These are phyloP conservation scores for Alnus glutinosa DNA, from an alignment of 306 rosid genomes.

Conservation along the genomic window DNA sequence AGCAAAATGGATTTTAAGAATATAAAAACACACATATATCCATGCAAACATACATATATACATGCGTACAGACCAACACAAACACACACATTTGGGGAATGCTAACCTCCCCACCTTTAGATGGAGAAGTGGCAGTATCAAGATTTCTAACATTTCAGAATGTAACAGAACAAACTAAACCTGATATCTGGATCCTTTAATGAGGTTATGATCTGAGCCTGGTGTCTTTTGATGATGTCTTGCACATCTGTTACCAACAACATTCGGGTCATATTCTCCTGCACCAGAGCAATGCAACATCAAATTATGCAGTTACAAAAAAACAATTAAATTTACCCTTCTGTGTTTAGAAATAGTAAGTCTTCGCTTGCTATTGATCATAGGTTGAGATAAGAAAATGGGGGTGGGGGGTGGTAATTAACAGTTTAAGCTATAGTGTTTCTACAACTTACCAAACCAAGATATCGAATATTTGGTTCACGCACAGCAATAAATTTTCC, in stretches of 20 bases:
- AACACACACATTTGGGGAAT: neutral
- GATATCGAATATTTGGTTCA: conserved; percentile 98
- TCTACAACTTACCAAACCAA: conserved; percentile 81
- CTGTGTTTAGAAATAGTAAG: neutral
- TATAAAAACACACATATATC: neutral
- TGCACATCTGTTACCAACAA: conserved; percentile 98
- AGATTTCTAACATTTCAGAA: conserved; percentile 23
- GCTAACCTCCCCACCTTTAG: neutral
- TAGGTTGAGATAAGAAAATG: neutral
- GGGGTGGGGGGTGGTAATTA: neutral
- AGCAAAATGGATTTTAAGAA: conserved; percentile 22
- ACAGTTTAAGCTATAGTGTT: conserved; percentile 9
- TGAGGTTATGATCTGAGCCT: conserved; percentile 98
- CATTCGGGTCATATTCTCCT: conserved; percentile 99
- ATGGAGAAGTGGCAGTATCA: conserved; percentile 6
- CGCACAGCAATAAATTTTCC: conserved; percentile 99
- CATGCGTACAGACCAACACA: too few relatives aligned
- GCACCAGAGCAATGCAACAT: conserved; percentile 42
- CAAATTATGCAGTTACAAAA: conserved; percentile 24
- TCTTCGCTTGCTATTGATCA: neutral
- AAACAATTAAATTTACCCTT: conserved; percentile 25
- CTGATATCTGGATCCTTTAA: conserved; percentile 99
- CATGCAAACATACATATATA: neutral
- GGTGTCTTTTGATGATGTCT: conserved; percentile 97
- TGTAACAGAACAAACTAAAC: conserved; percentile 41